Evolutionary conservation across 345 rosid species (phyloP).

Genomic region (Microcos paniculata): DNA sequence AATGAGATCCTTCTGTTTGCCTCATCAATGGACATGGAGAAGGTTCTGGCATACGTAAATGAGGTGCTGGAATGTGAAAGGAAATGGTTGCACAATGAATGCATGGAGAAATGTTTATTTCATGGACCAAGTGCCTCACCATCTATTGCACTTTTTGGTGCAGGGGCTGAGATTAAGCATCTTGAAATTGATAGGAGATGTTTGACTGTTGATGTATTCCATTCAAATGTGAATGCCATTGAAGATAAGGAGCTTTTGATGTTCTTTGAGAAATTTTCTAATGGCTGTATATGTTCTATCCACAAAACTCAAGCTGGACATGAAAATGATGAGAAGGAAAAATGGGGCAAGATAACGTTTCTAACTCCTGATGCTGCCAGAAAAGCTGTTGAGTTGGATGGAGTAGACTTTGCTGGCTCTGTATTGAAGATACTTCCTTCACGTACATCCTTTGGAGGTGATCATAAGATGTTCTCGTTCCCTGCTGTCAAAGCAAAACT

Average conservation of each 20-base stretch:
- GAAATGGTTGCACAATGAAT: slow-evolving; percentile 66
- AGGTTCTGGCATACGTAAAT: slow-evolving; percentile 46
- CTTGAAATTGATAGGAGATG: slow-evolving; percentile 69
- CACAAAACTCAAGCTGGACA: slow-evolving; percentile 47
- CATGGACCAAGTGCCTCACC: slow-evolving; percentile 56
- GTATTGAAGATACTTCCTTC: slow-evolving; percentile 54
- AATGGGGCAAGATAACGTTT: slow-evolving; percentile 89
- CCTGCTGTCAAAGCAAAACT: slow-evolving; percentile 72
- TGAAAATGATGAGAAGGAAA: slow-evolving; percentile 51
- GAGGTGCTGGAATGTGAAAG: slow-evolving; percentile 59
- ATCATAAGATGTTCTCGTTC: slow-evolving; percentile 50
- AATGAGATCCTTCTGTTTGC: slow-evolving; percentile 72
- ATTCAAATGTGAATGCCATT: slow-evolving; percentile 36
- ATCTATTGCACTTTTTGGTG: slow-evolving; percentile 72
- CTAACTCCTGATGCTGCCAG: slow-evolving; percentile 70
- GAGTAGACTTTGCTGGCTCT: slow-evolving; percentile 57
- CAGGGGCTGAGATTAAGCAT: slow-evolving; percentile 90
- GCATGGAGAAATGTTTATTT: slow-evolving; percentile 63
- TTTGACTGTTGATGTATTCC: slow-evolving; percentile 60
- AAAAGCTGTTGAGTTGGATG: slow-evolving; percentile 57
- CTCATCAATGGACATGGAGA: slow-evolving; percentile 46
- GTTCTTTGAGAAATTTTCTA: slow-evolving; percentile 56
- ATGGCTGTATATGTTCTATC: slow-evolving; percentile 58
- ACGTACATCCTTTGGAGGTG: slow-evolving; percentile 41
- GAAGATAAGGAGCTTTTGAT: slow-evolving; percentile 71